Percentiles rank a stretch among this genome's conserved stretches.
Evolutionary conservation across 371 early-diverging fungal genomes (phyloP).

Genomic region (Chytridium lagenaria): DNA sequence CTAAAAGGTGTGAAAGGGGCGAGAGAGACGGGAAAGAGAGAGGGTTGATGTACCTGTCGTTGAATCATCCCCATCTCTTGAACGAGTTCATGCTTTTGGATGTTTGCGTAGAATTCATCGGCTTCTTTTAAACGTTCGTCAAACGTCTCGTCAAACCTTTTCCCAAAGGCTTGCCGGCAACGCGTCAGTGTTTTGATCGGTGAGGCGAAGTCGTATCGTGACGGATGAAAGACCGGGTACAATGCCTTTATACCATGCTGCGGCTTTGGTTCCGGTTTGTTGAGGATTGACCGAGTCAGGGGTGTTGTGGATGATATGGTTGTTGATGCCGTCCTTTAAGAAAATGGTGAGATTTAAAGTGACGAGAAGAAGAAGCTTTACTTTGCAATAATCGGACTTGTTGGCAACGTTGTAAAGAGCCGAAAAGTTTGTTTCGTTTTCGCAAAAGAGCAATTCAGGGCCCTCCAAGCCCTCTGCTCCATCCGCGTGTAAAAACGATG

Average conservation of each 20-base stretch:
- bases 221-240: conserved; percentile 44
- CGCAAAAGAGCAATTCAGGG: conserved; percentile 48
- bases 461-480: conserved; percentile 11
- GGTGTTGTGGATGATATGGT: conserved; percentile 44
- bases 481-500: conserved; percentile 17
- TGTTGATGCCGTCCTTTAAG: conserved; percentile 54
- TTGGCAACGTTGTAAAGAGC: conserved; percentile 45
- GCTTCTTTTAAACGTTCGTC: conserved; percentile 28
- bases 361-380: not conserved
- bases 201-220: conserved; percentile 27
- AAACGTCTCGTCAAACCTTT: conserved; percentile 26
- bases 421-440: conserved; percentile 52
- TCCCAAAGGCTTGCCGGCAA: not conserved
- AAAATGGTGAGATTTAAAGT: not conserved
- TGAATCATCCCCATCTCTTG: conserved; percentile 35
- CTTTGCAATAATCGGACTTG: conserved; percentile 33
- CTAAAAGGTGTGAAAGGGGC: not conserved
- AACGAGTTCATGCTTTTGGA: not conserved
- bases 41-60: conserved; percentile 20
- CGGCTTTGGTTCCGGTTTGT: conserved; percentile 54
- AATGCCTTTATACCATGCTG: conserved; percentile 49
- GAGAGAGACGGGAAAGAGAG: not conserved
- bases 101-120: conserved; percentile 34
- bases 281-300: conserved; percentile 39
- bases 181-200: not conserved